Conservation (phyloP, 148 eudicot species). For the Amaranthus cruentus region DNA sequence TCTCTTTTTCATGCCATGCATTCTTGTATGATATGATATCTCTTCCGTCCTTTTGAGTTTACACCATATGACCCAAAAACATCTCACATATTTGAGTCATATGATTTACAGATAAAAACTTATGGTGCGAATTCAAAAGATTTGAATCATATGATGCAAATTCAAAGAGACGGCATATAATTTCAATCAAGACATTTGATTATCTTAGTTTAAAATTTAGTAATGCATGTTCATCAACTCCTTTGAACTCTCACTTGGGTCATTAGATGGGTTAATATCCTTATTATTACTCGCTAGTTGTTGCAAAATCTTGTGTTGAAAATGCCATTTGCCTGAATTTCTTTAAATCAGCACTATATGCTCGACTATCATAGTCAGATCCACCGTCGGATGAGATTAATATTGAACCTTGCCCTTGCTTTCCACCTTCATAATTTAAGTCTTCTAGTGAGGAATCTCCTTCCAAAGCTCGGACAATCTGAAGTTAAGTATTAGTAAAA, state of each 20-base stretch:
- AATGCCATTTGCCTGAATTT: conserved; percentile 58
- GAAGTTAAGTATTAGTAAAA: background rate
- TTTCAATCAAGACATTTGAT: background rate
- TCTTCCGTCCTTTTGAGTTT: no score
- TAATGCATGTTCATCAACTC: conserved; percentile 15
- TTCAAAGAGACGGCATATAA: no score
- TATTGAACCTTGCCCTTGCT: conserved; percentile 21
- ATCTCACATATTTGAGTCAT: no score
- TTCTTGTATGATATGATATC: no score
- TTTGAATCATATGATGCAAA: no score
- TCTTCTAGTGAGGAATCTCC: conserved; percentile 65
- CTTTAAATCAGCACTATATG: conserved; percentile 54
- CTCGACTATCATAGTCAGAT: conserved; percentile 44
- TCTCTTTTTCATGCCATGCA: no score
- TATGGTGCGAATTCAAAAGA: no score
- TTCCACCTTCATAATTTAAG: conserved; percentile 35
- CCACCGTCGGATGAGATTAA: conserved; percentile 20
- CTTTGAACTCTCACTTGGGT: conserved; percentile 23
- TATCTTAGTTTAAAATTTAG: background rate
- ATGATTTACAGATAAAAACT: no score
- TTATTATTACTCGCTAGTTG: conserved; percentile 22
- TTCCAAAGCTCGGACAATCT: conserved; percentile 72
- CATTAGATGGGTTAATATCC: conserved; percentile 18
- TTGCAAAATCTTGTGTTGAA: conserved; percentile 28
- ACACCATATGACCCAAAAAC: no score